phyloP scores from a whole-genome alignment of 306 rosid genomes.

The Leucaena leucocephala region DNA sequence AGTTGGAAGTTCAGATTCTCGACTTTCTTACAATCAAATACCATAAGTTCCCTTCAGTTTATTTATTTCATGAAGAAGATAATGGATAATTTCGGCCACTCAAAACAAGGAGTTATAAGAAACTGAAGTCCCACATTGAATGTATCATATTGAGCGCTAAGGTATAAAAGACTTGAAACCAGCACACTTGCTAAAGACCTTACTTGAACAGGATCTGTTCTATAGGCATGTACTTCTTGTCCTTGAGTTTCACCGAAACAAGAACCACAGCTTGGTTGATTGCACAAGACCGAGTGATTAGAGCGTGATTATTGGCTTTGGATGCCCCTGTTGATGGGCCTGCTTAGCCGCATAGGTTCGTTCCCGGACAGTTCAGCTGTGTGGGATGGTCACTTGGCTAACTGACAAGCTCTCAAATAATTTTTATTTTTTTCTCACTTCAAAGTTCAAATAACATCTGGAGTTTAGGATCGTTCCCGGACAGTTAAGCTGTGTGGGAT shows the following conservation, averaged over 20 bases:
- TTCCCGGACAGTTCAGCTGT: background rate
- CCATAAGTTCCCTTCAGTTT: background rate
- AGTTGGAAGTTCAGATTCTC: background rate
- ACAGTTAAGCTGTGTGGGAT: too few relatives aligned
- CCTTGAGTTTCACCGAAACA: background rate
- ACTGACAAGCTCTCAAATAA: too few relatives aligned
- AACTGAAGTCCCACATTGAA: background rate
- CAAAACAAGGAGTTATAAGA: background rate
- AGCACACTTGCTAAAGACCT: fast-evolving
- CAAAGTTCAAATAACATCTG: too few relatives aligned
- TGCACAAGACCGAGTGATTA: background rate
- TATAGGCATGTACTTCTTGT: background rate
- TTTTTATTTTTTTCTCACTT: too few relatives aligned
- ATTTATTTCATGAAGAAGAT: background rate
- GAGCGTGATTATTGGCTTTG: background rate
- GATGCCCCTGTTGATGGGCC: background rate
- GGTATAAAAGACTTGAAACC: background rate
- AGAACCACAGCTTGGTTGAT: background rate
- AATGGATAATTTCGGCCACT: background rate
- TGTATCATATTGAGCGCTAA: fast-evolving
- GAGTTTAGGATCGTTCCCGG: too few relatives aligned
- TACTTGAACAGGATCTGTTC: slow-evolving; percentile 10
- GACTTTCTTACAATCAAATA: background rate
- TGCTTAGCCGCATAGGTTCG: background rate
- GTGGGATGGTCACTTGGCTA: too few relatives aligned